Evolutionary conservation across 78 protist species (phyloP).

Genomic region (Chrysochromulina parva): DNA sequence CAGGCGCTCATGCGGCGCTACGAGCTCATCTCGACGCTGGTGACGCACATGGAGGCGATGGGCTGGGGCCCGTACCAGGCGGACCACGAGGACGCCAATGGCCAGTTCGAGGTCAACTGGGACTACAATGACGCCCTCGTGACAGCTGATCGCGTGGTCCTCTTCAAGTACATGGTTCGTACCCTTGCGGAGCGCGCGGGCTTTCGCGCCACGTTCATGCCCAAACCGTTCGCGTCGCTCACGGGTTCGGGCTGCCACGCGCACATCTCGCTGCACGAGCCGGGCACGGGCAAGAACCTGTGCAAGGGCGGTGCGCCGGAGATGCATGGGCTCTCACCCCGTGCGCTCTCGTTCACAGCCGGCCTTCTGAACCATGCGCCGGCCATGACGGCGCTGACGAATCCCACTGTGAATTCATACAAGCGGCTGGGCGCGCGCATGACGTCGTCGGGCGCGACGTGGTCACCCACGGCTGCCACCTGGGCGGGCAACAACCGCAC

Average conservation of each 20-base stretch:
- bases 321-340: background rate
- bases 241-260: conserved; percentile 13
- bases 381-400: background rate
- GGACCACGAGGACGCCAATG: conserved; percentile 22
- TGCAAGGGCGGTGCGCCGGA: background rate
- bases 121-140: conserved; percentile 30
- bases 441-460: background rate
- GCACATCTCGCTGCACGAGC: background rate
- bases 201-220: conserved; percentile 27
- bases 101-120: conserved; percentile 41
- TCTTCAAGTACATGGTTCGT: conserved; percentile 19
- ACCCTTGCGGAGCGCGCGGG: conserved; percentile 6
- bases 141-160: background rate
- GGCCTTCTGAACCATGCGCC: conserved; percentile 1
- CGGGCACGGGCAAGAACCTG: background rate
- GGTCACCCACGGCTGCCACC: conserved; percentile 1
- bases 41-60: background rate
- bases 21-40: background rate
- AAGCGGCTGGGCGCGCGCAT: background rate
- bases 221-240: conserved; percentile 3
- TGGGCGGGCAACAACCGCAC: conserved; percentile 17
- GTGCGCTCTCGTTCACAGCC: background rate
- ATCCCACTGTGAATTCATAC: conserved; percentile 23
- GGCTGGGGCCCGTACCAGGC: conserved; percentile 31
- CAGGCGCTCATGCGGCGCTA: background rate